Percentiles rank a stretch among this genome's conserved stretches.
These are phyloP conservation scores for Podospora appendiculata DNA, from an alignment of 495 filamentous ascomycete genomes.

Conservation along the genomic window DNA sequence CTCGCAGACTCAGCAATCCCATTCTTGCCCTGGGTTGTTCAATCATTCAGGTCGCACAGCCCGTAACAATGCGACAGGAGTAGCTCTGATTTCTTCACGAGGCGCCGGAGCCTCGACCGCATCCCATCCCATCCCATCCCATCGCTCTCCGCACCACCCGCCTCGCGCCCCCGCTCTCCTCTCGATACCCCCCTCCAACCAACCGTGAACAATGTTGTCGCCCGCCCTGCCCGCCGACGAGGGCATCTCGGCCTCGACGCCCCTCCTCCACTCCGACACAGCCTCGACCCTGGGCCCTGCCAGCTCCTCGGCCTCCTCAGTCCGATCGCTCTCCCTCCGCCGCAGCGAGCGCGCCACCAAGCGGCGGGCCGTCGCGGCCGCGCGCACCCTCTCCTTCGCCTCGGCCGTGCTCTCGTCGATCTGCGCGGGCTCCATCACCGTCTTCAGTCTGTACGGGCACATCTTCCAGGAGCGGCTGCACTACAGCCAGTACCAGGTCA, in stretches of 20 bases:
- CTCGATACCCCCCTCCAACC: no score
- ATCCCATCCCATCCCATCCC: no score
- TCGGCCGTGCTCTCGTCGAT: constrained; percentile 44
- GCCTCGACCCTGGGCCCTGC: constrained; percentile 27
- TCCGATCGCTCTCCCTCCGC: constrained; percentile 24
- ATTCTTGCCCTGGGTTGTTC: no score
- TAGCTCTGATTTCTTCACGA: no score
- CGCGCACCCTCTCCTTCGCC: constrained; percentile 32
- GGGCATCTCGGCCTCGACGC: constrained; percentile 7
- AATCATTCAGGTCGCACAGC: no score
- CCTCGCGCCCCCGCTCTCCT: no score
- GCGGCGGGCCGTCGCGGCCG: constrained; percentile 14
- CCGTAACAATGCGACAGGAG: no score
- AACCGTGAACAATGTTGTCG: constrained; percentile 3
- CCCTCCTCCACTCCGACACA: constrained; percentile 21
- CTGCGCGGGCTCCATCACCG: constrained; percentile 75
- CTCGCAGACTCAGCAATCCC: no score
- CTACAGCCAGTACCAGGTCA: constrained; percentile 87
- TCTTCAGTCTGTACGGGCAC: constrained; percentile 87
- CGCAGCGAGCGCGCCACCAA: constrained; percentile 4
- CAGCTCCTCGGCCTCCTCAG: constrained; percentile 24
- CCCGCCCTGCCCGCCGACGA: constrained; percentile 4
- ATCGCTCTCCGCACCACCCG: no score
- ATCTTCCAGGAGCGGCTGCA: constrained; percentile 74
- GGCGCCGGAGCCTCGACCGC: no score